Evolutionary conservation across 768 basidiomycete species (phyloP), one percentile per base, ranked within the genome.

Genomic region (Dioszegia aurantiaca): DNA sequence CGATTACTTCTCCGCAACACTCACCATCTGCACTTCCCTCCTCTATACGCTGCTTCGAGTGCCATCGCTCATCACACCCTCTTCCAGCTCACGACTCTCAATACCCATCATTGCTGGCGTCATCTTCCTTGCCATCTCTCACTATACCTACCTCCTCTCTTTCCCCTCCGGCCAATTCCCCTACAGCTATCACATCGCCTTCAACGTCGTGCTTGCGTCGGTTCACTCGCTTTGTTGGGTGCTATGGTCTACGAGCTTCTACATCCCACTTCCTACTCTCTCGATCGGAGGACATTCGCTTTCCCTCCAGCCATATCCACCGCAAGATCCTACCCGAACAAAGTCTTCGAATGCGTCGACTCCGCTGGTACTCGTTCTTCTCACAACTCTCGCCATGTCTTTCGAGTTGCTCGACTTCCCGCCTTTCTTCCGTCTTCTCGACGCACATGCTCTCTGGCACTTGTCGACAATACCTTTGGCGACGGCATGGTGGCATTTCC

Each of bases 371-470:
- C 62, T 90, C 58, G 86, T 89, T 2, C 66, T 82, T 11, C 74
- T 89, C 16, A 90, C 88, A 1, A 89, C 85, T 0, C 80, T 81
- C 1, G 87, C 90, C 14, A 89, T 86, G 2, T 79, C 80, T 1
- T 81, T 99, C 30, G 94, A 99, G 70, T 73, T 99, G 2, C 85
- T 94, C 62, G 94, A 99, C 72, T 98, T 98, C 69, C 84, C 91
- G 0, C 89, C 91, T 0, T 81, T 85, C 76, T 69, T 72, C n/a
- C 76, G 91, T 31, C 74, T 85, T 6, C 79, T 97, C 19, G 94
- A 98, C 71, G 91, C 93, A 0, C 95, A 97, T 75, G 82, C 90
- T 2, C 77, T 98, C 16, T 98, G 94, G 95, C 94, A 99, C 75
- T 79, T 88, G 8, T 81, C 84, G 3, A 99, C 94, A 0, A 86